Evolutionary conservation across 441 rosid species (phyloP), one percentile per base, ranked within the genome.

Genomic region (Gossypium schwendimanii): DNA sequence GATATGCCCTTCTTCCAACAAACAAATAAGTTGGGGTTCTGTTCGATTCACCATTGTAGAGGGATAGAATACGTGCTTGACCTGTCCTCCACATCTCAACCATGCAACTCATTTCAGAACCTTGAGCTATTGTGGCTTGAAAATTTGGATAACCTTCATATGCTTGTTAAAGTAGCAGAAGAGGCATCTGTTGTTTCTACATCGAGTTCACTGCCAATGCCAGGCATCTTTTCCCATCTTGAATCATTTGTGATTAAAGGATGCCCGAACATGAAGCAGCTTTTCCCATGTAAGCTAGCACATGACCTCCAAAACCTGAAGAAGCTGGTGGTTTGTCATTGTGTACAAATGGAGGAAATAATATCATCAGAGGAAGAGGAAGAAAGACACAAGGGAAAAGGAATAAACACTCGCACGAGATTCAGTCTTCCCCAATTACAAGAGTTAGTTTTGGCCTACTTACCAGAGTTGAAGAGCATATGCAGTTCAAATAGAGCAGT

Each of bases 341-440:
- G 78, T 55, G 54, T 6, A 6, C 10, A 0, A 0, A 23, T 80
- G 76, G 74, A 74, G 53, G 83, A 74, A 75, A 75, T 77, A 53
- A 26, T 76, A 26, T 60, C 18, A 21, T 65, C 59, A 15, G 31
- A 55, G 3, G 61, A 20, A 9, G n/a, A 21, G 31, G 61, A 17
- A 6, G 31, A 21, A 55, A 55, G 11, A 3, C 14, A 1, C 14
- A 36, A 36, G 47, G 67, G 47, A 15, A 33, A 62, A 33, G 49
- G 49, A 36, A 36, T n/a, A 1, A 1, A 1, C 18, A 23, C 23
- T 20, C 31, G 24, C 12, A 23, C 15, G 36, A 11, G 6, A 3
- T 65, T 60, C 50, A 33, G 15, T 61, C 71, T 80, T 41, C 78
- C 81, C 17, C 77, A 75, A 33, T 58, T 80, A 44, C 33, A 36